Conservation (phyloP, 495 filamentous ascomycete genomes). For the Talaromyces wortmannii region DNA sequence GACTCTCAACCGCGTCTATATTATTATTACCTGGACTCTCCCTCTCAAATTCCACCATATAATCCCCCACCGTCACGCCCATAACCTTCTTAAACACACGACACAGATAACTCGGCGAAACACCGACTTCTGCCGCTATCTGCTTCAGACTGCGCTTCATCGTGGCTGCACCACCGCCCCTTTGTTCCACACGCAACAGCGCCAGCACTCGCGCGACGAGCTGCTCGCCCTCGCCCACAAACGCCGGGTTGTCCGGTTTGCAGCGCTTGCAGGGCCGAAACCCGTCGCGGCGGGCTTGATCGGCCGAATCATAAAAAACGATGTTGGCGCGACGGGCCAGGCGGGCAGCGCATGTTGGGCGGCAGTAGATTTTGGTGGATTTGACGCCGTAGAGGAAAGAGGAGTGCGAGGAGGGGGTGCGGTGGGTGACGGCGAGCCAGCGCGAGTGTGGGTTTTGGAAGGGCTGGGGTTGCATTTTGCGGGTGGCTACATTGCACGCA, state of each 20-base stretch:
- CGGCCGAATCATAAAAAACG: conserved; percentile 47
- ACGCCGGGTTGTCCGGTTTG: conserved; percentile 33
- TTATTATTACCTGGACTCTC: no score
- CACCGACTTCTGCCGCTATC: conserved; percentile 7
- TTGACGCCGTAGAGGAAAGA: conserved; percentile 56
- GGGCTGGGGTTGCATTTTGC: no score
- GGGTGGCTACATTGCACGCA: no score
- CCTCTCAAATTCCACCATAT: no score
- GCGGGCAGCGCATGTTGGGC: conserved; percentile 52
- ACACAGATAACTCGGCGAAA: conserved; percentile 11
- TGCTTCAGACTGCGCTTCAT: conserved; percentile 1
- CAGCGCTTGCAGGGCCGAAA: conserved; percentile 62
- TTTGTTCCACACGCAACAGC: neutral
- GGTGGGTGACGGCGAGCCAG: no score
- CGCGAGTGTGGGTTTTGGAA: no score
- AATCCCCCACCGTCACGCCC: conserved; percentile 2
- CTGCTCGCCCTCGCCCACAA: conserved; percentile 9
- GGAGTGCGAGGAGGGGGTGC: no score
- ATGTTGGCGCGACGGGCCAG: conserved; percentile 57
- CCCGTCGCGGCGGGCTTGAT: conserved; percentile 47
- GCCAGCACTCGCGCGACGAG: conserved; percentile 6
- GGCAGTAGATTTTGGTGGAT: conserved; percentile 59
- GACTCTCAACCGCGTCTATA: no score
- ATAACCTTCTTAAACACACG: conserved; percentile 12
- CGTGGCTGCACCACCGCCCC: neutral